Percentiles rank a stretch among this genome's conserved stretches.
Evolutionary conservation across 192 early-diverging fungal species (phyloP).

Genomic region (Coemansia reversa): DNA sequence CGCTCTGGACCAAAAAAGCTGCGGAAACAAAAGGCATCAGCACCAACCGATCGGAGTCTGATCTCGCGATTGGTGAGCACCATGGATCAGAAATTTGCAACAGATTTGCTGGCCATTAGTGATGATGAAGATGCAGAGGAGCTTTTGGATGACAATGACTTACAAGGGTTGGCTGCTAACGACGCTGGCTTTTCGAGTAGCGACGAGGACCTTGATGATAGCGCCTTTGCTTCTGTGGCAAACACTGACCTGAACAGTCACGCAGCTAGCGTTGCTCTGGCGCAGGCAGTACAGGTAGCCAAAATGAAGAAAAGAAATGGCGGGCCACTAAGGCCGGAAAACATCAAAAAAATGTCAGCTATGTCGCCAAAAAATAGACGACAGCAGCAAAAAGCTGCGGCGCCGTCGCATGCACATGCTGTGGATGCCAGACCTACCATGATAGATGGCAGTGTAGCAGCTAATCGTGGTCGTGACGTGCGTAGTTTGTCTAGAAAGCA

Average conservation of each 20-base stretch:
- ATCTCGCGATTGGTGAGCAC: constrained; percentile 35
- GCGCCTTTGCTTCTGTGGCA: constrained; percentile 13
- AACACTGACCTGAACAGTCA: background rate
- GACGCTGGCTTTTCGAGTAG: background rate
- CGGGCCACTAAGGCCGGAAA: background rate
- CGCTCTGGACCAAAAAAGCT: constrained; percentile 4
- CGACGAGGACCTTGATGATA: constrained; percentile 5
- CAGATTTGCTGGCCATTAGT: background rate
- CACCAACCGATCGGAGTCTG: constrained; percentile 24
- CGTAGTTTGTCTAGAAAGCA: constrained; percentile 2
- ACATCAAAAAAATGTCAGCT: constrained; percentile 11
- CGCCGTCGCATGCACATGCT: too few species aligned
- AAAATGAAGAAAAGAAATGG: constrained; percentile 7
- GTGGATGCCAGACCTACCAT: too few species aligned
- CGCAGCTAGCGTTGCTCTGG: constrained; percentile 1
- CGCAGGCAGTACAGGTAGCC: constrained; percentile 10
- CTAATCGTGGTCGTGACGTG: constrained; percentile 22
- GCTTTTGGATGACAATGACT: background rate
- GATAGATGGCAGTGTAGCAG: too few species aligned
- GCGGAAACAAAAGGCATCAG: constrained; percentile 6
- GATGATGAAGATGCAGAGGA: constrained; percentile 6
- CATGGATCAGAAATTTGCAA: constrained; percentile 17
- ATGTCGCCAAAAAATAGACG: constrained; percentile 11
- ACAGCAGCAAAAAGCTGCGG: constrained; percentile 24
- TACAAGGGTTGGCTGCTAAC: background rate